Percentiles rank a stretch among this genome's conserved stretches.
phyloP scores from a whole-genome alignment of 805 yeast species.

The Nakazawaea sp. region DNA sequence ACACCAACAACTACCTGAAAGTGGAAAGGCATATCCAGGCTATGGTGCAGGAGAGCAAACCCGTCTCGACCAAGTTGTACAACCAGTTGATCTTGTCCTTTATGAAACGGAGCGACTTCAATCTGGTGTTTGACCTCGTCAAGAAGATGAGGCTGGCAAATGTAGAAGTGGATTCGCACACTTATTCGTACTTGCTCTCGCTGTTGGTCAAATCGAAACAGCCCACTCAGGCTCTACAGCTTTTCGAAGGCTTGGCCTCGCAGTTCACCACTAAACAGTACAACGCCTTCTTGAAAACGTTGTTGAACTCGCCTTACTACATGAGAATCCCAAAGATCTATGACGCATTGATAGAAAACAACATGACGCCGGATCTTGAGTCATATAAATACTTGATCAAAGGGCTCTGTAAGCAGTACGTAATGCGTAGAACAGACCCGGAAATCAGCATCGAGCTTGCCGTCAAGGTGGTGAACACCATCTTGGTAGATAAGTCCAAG shows the following conservation, averaged over 20 bases:
- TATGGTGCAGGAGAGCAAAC: constrained; percentile 15
- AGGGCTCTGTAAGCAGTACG: constrained; percentile 17
- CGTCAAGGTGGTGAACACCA: constrained; percentile 6
- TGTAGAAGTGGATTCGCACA: constrained; percentile 16
- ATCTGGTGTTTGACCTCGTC: constrained; percentile 18
- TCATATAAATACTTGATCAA: constrained; percentile 26
- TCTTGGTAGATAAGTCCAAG: constrained; percentile 4
- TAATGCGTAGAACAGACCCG: background rate
- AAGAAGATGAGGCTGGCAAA: constrained; percentile 18
- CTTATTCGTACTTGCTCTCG: constrained; percentile 25
- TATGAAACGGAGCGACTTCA: constrained; percentile 17
- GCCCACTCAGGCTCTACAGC: constrained; percentile 21
- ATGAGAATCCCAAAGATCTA: constrained; percentile 22
- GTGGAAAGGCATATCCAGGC: constrained; percentile 12
- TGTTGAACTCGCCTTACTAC: constrained; percentile 15
- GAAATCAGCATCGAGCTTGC: constrained; percentile 6
- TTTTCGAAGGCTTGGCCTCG: constrained; percentile 19
- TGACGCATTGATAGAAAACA: constrained; percentile 25
- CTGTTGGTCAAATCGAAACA: constrained; percentile 22
- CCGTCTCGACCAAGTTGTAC: constrained; percentile 16
- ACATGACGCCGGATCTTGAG: constrained; percentile 20
- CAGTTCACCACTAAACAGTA: constrained; percentile 13
- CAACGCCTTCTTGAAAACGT: constrained; percentile 17
- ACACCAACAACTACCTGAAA: background rate
- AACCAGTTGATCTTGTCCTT: constrained; percentile 20